Base-by-base conservation (phyloP, 2,329 filamentous ascomycete genomes). In the Fusarium citri region DNA sequence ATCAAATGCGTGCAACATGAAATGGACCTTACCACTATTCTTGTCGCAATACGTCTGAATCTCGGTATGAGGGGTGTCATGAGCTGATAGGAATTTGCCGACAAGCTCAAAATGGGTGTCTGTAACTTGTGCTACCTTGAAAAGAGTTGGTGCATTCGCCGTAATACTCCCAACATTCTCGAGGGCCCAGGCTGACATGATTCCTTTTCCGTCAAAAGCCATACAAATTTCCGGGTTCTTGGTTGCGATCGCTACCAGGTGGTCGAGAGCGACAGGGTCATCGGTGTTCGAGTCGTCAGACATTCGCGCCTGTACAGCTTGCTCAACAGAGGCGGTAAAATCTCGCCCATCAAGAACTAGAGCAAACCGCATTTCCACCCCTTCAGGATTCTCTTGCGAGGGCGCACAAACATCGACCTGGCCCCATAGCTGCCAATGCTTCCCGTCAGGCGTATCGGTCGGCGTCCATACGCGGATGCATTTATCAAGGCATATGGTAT, bases 101-200 rank as follows among this genome's bases (percentile, higher is more conserved):
- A 86, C 69, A 46, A 85, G 83, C 40, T 84, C 82, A 40, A 90
- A 82, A 56, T 86, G 81, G 20, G 81, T 76, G 2, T 86, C 86
- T 74, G 92, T 88, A 26, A 94, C 87, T 75, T 97, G 92, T 2
- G 93, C 89, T 72, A 98, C 90, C 76, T 94, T 96, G 82, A 96
- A 97, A n/a, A 95, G 88, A 66, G 90, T 89, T 28, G 89, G 85
- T 6, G 87, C 84, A 63, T 88, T 88, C 71, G 88, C 88, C 31
- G 85, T 83, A 75, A 91, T 93, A 73, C 88, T 90, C 37, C 92
- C 91, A 22, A 97, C 87, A 75, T 95, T 94, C 78, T 98, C 94
- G 59, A 99, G 82, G 1, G 94, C 95, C 93, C 95, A 98, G 0
- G 93, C 94, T 42, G 93, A 94, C 91, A 98, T 93, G 70, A 91